Base-by-base conservation (phyloP, 2,329 filamentous ascomycete species). In the Fusarium musae region DNA sequence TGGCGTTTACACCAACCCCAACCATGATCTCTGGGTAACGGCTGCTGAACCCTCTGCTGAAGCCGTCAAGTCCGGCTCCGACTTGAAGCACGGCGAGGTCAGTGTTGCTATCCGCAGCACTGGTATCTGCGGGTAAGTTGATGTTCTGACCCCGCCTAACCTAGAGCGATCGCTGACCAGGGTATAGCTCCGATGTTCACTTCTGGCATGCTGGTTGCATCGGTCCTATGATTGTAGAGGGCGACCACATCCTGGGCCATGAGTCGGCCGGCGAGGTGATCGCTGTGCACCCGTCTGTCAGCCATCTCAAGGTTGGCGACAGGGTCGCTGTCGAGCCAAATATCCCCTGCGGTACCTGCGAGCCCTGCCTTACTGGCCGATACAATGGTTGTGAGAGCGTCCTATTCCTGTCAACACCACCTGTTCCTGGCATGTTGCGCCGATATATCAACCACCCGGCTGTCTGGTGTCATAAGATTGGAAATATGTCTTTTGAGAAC, bases 131-230 rank as follows among this genome's bases (percentile, higher is more conserved):
- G 96, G 96, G 90, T 96, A 86, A 77, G 83, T 81, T 44, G 12
- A 42, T 43, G 21, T 26, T 43, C 49, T 32, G n/a, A 58, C 42
- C 61, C 53, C 40, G 40, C 50, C 66, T 70, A 37, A 32, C n/a
- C 43, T 37, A 47, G 60, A 70, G 61, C 21, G 66, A 26, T 21
- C 44, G 26, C 72, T 74, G 63, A 74, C 59, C 58, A 63, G 67
- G 63, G 53, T 43, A 59, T 44, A 96, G 93, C 65, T 97, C 94
- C 69, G 95, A 98, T 83, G 92, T 98, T 63, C 96, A 98, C 85
- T 98, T 98, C 87, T 98, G 96, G 96, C 94, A 97, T 81, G 93
- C 93, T 56, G 96, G 96, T 75, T 93, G 93, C 85, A 98, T 98
- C 80, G 96, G 96, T 34, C 95, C 95, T 76, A 98, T 98, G 95